Evolutionary conservation across 306 rosid genomes (phyloP).

Genomic region (Medicago ruthenica): DNA sequence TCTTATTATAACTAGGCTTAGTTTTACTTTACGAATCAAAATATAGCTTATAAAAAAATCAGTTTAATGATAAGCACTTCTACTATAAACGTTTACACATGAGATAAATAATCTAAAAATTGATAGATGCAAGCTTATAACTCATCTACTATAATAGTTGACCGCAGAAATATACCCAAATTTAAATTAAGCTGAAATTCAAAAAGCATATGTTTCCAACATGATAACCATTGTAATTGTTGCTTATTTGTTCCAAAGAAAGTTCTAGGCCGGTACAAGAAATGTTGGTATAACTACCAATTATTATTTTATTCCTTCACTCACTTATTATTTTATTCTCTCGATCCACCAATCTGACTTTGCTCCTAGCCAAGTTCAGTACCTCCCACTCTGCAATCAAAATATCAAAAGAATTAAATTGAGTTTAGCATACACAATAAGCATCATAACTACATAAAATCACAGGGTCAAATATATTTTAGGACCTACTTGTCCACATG

Average conservation of each 20-base stretch:
- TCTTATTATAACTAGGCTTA: no score
- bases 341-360: conserved; percentile 14
- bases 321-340: not conserved
- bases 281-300: not conserved
- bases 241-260: not conserved
- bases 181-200: not conserved
- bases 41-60: no score
- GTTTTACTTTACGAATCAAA: no score
- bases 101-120: no score
- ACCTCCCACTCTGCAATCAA: conserved; percentile 4
- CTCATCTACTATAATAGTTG: not conserved
- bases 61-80: no score
- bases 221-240: not conserved
- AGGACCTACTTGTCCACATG: no score
- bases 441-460: not conserved
- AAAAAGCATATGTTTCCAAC: not conserved
- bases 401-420: not conserved
- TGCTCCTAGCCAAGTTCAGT: not conserved
- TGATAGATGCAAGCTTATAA: no score
- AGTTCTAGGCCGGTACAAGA: not conserved
- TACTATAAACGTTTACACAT: no score
- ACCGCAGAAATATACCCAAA: not conserved
- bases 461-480: not conserved
- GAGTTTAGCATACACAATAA: not conserved
- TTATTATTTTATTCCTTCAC: not conserved